phyloP scores from a whole-genome alignment of 768 basidiomycete genomes.

The Naganishia antarctica region DNA sequence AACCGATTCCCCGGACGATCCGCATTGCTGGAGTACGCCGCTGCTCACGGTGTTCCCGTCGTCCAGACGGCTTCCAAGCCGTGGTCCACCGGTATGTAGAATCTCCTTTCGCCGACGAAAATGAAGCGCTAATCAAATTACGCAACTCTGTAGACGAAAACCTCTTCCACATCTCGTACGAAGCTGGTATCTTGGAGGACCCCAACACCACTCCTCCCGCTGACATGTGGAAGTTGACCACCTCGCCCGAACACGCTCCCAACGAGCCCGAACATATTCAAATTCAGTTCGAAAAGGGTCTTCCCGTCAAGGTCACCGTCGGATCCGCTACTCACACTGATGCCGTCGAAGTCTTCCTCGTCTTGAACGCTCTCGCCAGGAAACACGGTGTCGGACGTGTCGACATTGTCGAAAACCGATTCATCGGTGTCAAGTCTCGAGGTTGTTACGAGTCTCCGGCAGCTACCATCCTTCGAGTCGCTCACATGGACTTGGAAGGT shows the following conservation, averaged over 20 bases:
- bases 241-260: slow-evolving; percentile 75
- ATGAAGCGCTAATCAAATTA: no score
- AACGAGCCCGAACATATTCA: slow-evolving; percentile 67
- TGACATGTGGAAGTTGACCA: slow-evolving; percentile 99
- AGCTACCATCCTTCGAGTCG: slow-evolving; percentile 88
- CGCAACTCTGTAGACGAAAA: slow-evolving; percentile 76
- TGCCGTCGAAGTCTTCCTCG: slow-evolving; percentile 85
- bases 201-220: slow-evolving; percentile 86
- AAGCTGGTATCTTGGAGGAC: slow-evolving; percentile 97
- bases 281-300: slow-evolving; percentile 79
- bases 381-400: slow-evolving; percentile 95
- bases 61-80: slow-evolving; percentile 93
- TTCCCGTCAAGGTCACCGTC: slow-evolving; percentile 72
- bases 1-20: slow-evolving; percentile 93
- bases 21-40: slow-evolving; percentile 84
- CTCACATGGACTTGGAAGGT: slow-evolving; percentile 95
- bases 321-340: slow-evolving; percentile 68
- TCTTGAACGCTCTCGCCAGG: slow-evolving; percentile 82
- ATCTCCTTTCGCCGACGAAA: no score
- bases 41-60: slow-evolving; percentile 82
- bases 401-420: slow-evolving; percentile 99
- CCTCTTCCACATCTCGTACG: slow-evolving; percentile 99
- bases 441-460: slow-evolving; percentile 99
- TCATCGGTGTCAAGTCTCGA: slow-evolving; percentile 97
- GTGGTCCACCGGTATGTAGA: slow-evolving; percentile 71